Evolutionary conservation across 441 rosid genomes (phyloP).

Genomic region (Erodium trifolium): DNA sequence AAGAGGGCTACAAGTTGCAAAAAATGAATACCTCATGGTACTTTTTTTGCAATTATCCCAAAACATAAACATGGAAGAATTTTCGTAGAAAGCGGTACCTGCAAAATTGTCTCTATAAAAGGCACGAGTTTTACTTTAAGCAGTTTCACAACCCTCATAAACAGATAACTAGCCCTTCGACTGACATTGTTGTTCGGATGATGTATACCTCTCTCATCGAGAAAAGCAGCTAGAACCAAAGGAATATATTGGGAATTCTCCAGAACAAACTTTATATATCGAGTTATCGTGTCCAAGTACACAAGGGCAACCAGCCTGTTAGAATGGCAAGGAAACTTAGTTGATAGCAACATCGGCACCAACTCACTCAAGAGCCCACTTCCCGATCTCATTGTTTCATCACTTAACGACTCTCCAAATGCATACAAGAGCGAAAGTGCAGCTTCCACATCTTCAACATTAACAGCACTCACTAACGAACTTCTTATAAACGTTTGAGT

Average conservation of each 20-base stretch:
- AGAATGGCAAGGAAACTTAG: conserved; percentile 28
- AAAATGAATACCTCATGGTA: too few relatives aligned
- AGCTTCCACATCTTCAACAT: conserved; percentile 91
- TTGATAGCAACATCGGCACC: conserved; percentile 64
- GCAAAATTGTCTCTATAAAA: conserved; percentile 71
- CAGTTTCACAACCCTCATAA: conserved; percentile 78
- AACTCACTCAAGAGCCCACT: conserved; percentile 59
- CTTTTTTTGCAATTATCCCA: too few relatives aligned
- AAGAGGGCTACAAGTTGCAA: too few relatives aligned
- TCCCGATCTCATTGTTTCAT: conserved; percentile 62
- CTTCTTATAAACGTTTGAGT: conserved; percentile 66
- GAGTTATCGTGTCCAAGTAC: conserved; percentile 67
- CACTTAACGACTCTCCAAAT: conserved; percentile 73
- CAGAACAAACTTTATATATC: conserved; percentile 77
- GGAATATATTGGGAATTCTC: conserved; percentile 63
- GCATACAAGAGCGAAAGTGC: conserved; percentile 88
- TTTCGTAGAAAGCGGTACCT: conserved; percentile 33
- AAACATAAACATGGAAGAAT: background rate
- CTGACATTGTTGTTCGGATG: conserved; percentile 73
- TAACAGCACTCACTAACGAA: conserved; percentile 59
- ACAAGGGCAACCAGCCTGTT: conserved; percentile 66
- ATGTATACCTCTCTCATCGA: conserved; percentile 88
- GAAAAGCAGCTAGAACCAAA: conserved; percentile 66
- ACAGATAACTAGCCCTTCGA: conserved; percentile 81
- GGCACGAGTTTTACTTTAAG: conserved; percentile 86